These are phyloP conservation scores for Emergomyces pasteurianus DNA, from an alignment of 2,329 filamentous ascomycete genomes.

Conservation along the genomic window DNA sequence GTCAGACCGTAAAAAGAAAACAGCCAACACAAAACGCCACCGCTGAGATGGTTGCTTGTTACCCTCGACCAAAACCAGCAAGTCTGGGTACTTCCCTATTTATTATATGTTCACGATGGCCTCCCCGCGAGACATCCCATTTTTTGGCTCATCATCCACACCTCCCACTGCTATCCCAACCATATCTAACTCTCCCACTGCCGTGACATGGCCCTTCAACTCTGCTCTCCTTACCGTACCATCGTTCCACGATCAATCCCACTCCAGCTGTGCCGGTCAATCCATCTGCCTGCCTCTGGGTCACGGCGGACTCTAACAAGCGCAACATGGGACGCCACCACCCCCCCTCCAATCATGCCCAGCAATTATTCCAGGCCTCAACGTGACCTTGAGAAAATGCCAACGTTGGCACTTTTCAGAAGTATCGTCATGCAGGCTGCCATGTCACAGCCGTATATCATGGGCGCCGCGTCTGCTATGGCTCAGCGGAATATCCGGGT, in stretches of 20 bases:
- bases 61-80: neutral
- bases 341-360: neutral
- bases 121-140: neutral
- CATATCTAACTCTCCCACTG: neutral
- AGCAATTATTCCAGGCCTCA: neutral
- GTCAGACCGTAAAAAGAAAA: neutral
- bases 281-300: neutral
- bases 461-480: conserved; percentile 10
- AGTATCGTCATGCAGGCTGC: conserved; percentile 9
- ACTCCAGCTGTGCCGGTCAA: neutral
- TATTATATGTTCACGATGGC: neutral
- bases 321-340: neutral
- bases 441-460: conserved; percentile 11
- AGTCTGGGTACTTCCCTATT: neutral
- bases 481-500: conserved; percentile 8
- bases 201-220: neutral
- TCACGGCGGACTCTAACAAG: conserved; percentile 1
- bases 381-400: conserved; percentile 8
- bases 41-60: neutral
- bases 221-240: neutral
- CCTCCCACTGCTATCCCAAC: neutral
- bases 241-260: neutral
- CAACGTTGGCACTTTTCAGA: conserved; percentile 9
- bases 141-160: neutral
- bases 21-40: neutral